Evolutionary conservation across 345 rosid species (phyloP), one percentile per base, ranked within the genome.

Genomic region (Sonneratia alba): DNA sequence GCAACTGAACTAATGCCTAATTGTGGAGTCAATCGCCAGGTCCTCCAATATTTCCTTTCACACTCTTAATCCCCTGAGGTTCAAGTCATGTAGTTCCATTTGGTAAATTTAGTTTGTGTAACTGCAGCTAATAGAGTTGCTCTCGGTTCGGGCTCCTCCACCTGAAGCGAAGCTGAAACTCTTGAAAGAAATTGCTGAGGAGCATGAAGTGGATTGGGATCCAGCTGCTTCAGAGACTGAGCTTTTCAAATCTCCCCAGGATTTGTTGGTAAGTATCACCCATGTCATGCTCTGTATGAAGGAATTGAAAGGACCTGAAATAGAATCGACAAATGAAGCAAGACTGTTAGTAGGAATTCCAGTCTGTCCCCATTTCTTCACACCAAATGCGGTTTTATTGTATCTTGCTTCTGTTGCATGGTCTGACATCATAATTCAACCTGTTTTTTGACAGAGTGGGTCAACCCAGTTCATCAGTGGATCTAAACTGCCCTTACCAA

Each of bases 21-120:
- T 71, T 92, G 94, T 78, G 98, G 99, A 71, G 99, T 95, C 70
- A 95, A 92, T 78, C 97, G 98, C 70, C 92, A 92, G 99, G 99
- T 95, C 48, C 56, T 74, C 53, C 63, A 24, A 22, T 57, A 19
- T 55, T 27, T 5, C 47, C 21, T 37, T 57, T 75, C 51, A 55
- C 68, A 18, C 59, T 74, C 37, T 9, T 79, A 70, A 65, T 22
- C 21, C 37, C 57, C 49, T 43, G 13, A 37, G 27, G 9, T 69
- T 67, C 55, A 42, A 21, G 56, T 69, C 70, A 16, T 22, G 6
- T 21, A 9, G 61, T 57, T 57, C 22, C 43, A 57, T 38, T 67
- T 27, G 42, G 43, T 68, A 56, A 68, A 59, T 38, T 56, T n/a
- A 32, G 11, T 36, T 36, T 0, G 38, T 74, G 63, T 34, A 27